Conservation (phyloP, 1,139 yeast genomes). For the Kurtzmaniella quercitrusa region DNA sequence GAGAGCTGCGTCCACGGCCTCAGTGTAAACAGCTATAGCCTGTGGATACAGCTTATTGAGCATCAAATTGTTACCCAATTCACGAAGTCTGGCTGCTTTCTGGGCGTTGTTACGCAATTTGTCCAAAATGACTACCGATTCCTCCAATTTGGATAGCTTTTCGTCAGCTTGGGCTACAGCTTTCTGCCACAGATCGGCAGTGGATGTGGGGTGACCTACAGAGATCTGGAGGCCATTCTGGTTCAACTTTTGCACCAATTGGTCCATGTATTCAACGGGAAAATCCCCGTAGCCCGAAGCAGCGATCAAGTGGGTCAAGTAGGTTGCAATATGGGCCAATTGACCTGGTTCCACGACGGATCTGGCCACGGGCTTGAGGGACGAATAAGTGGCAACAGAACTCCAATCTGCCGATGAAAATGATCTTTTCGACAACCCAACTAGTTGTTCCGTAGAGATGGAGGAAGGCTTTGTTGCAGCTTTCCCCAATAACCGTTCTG, state of each 20-base stretch:
- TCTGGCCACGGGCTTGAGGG: not conserved
- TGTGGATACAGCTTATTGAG: slow-evolving; percentile 34
- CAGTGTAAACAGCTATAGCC: slow-evolving; percentile 38
- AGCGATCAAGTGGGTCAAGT: not conserved
- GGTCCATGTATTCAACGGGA: not conserved
- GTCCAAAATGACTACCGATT: not conserved
- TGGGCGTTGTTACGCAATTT: not conserved
- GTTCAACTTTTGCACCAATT: not conserved
- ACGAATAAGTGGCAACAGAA: not conserved
- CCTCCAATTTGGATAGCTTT: not conserved
- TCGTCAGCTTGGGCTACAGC: not conserved
- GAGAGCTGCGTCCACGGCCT: slow-evolving; percentile 25
- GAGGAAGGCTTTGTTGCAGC: not conserved
- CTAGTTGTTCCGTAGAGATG: not conserved
- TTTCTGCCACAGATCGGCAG: not conserved
- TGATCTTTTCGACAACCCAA: no score
- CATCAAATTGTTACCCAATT: slow-evolving; percentile 43
- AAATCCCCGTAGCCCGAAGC: not conserved
- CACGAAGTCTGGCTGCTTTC: slow-evolving; percentile 24
- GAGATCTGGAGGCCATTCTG: not conserved
- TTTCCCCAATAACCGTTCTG: not conserved
- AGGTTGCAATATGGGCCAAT: not conserved
- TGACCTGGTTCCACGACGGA: not conserved
- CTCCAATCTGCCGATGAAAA: no score
- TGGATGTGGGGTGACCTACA: no score